Evolutionary conservation across 257 asterid species (phyloP), one percentile per base, ranked within the genome.

Genomic region (Capsicum rhomboideum): DNA sequence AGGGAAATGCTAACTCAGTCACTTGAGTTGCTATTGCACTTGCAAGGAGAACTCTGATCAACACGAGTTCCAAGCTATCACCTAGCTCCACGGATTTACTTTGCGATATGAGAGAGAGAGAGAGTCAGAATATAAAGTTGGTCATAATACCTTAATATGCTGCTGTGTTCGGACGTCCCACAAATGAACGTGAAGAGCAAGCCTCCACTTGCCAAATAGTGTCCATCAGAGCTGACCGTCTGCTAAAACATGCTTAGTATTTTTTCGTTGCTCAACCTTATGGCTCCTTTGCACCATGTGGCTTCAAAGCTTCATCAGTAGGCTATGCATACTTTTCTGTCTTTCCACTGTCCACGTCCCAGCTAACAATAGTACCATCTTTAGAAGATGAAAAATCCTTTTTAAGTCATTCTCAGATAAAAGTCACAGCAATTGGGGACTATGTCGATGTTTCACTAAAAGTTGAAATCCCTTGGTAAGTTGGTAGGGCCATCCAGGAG

Each of bases 141-240:
- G 26, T 50, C 59, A 49, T 18, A 4, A 50, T 79, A 94, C 99
- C 98, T 87, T 96, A 83, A 94, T 87, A 92, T 96, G 98, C 87
- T 90, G 87, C 68, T 94, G 93, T 18, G 99, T 93, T 12, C 99
- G 98, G 12, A 87, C 50, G 67, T 96, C 99, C 99, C 99, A 96
- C 85, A 96, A 80, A 89, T 96, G 99, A 90, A 96, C 90, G 77
- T 96, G 98, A 64, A 98, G 97, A 89, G 98, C 79, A 94, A 89
- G 78, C 99, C 98, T 56, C 99, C 99, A 87, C 91, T 96, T 8
- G 97, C 99, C 90, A 94, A 90, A 89, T 96, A 96, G 42, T 97
- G 93, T 84, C 97, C 93, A 86, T 96, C 97, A 78, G 95, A 90
- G 87, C 96, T 96, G 78, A 91, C 94, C 74, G 99, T 95, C 90